These are phyloP conservation scores for Aspergillus incahuasiensis DNA, from an alignment of 495 filamentous ascomycete species.

Conservation along the genomic window DNA sequence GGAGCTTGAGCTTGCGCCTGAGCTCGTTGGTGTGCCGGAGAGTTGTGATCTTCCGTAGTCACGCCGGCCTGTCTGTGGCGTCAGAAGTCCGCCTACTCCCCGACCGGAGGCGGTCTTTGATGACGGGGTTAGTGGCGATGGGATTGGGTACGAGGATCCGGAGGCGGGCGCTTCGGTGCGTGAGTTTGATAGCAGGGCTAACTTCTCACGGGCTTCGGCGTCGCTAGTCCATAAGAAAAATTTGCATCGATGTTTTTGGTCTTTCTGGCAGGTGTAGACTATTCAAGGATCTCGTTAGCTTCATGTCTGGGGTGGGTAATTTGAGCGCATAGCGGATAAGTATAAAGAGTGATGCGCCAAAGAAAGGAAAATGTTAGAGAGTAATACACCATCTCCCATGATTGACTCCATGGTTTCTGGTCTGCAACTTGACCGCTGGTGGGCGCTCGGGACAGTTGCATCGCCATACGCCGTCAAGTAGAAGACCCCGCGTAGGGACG, in stretches of 20 bases:
- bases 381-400: conserved; percentile 54
- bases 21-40: neutral
- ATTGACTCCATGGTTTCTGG: conserved; percentile 63
- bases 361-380: neutral
- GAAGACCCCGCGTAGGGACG: conserved; percentile 48
- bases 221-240: conserved; percentile 71
- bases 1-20: conserved; percentile 24
- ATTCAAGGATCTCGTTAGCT: neutral
- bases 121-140: conserved; percentile 22
- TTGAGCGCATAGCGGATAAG: neutral
- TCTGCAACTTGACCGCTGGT: conserved; percentile 54
- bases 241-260: conserved; percentile 47
- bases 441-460: conserved; percentile 65
- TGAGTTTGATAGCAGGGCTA: conserved; percentile 47
- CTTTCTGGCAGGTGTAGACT: conserved; percentile 64
- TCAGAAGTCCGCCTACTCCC: conserved; percentile 25
- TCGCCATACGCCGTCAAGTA: conserved; percentile 52
- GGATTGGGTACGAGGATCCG: neutral
- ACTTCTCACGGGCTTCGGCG: conserved; percentile 53
- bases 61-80: conserved; percentile 32
- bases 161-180: conserved; percentile 31
- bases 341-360: neutral
- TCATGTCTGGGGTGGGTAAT: neutral
- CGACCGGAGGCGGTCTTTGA: conserved; percentile 8
- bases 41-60: neutral